Conservation (phyloP, 768 basidiomycete genomes). For the Tulasnella sp. region DNA sequence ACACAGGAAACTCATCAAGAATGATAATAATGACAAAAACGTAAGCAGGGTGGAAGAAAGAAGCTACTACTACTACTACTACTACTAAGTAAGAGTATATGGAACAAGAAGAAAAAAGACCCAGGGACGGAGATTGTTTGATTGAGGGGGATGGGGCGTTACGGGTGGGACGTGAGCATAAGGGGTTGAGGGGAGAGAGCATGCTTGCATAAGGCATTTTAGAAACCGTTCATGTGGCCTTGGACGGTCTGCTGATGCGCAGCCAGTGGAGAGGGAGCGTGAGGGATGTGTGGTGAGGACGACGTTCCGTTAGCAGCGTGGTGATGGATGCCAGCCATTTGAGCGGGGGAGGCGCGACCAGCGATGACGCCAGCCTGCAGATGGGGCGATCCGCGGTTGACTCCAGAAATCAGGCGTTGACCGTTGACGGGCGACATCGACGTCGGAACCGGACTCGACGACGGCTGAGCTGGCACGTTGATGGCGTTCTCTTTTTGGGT, state of each 20-base stretch:
- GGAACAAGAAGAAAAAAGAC: background rate
- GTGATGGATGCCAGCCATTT: background rate
- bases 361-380: background rate
- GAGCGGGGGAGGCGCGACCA: conserved; percentile 2
- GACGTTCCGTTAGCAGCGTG: conserved; percentile 5
- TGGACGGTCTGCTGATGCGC: conserved; percentile 13
- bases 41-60: background rate
- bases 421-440: conserved; percentile 9
- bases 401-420: background rate
- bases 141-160: background rate
- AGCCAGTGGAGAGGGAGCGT: conserved; percentile 1
- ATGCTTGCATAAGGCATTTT: background rate
- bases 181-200: background rate
- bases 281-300: conserved; percentile 7
- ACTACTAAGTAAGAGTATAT: conserved; percentile 8
- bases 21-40: conserved; percentile 12
- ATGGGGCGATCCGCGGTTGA: conserved; percentile 5
- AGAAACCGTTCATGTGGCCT: conserved; percentile 16
- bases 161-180: background rate
- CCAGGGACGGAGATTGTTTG: background rate
- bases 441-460: background rate
- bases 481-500: background rate
- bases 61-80: conserved; percentile 11
- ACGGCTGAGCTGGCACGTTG: background rate
- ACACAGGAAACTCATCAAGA: conserved; percentile 10